These are phyloP conservation scores for Diplodia intermedia DNA, from an alignment of 2,329 filamentous ascomycete genomes.

Conservation along the genomic window DNA sequence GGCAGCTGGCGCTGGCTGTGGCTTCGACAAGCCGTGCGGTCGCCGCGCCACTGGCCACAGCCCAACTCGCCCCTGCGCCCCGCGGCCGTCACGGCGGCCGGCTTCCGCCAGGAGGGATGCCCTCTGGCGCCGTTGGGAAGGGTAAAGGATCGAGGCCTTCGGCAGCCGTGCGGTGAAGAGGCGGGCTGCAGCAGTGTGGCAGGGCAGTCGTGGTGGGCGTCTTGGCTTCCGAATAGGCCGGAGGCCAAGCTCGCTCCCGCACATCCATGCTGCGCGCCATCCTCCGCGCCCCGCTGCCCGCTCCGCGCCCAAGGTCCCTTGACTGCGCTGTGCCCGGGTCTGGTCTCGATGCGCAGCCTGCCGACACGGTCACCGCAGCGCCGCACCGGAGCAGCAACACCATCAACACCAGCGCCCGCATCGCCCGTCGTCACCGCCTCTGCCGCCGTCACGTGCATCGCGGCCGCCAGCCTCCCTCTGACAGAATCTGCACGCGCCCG, in stretches of 20 bases:
- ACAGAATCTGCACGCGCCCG: slow-evolving; percentile 30
- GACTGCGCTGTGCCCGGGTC: slow-evolving; percentile 3
- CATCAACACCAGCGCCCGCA: background rate
- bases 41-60: background rate
- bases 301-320: slow-evolving; percentile 2
- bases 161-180: slow-evolving; percentile 12
- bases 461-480: background rate
- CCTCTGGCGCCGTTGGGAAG: slow-evolving; percentile 12
- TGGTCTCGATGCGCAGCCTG: background rate
- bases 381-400: background rate
- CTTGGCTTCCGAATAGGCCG: slow-evolving; percentile 14
- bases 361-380: background rate
- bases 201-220: background rate
- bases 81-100: slow-evolving; percentile 17
- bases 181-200: background rate
- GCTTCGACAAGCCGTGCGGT: background rate
- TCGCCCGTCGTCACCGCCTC: background rate
- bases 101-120: background rate
- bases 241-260: slow-evolving; percentile 19
- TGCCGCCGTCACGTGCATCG: background rate
- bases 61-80: background rate
- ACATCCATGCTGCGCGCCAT: slow-evolving; percentile 14
- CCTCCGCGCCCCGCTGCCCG: slow-evolving; percentile 18
- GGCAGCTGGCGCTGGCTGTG: background rate
- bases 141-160: slow-evolving; percentile 12